These are phyloP conservation scores for Heterobasidion parviporum DNA, from an alignment of 1,284 basidiomycete species.

Conservation along the genomic window DNA sequence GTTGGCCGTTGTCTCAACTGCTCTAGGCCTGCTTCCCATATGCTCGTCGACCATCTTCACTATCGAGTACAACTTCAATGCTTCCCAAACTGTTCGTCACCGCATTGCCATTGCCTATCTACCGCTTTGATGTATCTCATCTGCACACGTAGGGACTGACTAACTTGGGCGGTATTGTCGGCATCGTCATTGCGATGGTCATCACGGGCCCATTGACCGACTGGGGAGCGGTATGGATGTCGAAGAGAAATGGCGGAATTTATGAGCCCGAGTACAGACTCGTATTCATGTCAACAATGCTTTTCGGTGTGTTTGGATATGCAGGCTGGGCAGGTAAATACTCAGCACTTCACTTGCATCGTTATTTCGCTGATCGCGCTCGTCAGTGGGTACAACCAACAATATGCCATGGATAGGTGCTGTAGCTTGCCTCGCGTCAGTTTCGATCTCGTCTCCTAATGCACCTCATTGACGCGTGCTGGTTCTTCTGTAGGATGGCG, in stretches of 20 bases:
- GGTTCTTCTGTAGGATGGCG: constrained; percentile 13
- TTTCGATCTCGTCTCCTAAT: background rate
- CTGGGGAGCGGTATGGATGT: constrained; percentile 32
- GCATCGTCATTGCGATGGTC: constrained; percentile 29
- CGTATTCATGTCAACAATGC: constrained; percentile 31
- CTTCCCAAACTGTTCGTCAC: constrained; percentile 24
- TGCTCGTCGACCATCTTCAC: constrained; percentile 36
- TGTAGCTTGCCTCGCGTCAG: constrained; percentile 30
- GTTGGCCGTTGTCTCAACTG: background rate
- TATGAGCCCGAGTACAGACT: constrained; percentile 42
- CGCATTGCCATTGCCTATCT: background rate
- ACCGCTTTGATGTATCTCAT: background rate
- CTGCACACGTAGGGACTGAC: constrained; percentile 22
- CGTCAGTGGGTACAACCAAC: constrained; percentile 27
- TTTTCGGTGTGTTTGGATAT: constrained; percentile 36
- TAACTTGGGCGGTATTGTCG: constrained; percentile 34
- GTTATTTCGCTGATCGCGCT: background rate
- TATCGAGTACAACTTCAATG: constrained; percentile 29
- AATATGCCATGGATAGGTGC: constrained; percentile 38
- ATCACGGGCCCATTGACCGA: constrained; percentile 35
- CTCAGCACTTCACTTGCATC: background rate
- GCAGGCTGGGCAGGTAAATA: constrained; percentile 32
- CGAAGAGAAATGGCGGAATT: constrained; percentile 32
- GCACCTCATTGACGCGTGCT: background rate
- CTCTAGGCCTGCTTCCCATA: constrained; percentile 28